Conservation (phyloP, 805 yeast genomes). For the Ogataea salicorniae region DNA sequence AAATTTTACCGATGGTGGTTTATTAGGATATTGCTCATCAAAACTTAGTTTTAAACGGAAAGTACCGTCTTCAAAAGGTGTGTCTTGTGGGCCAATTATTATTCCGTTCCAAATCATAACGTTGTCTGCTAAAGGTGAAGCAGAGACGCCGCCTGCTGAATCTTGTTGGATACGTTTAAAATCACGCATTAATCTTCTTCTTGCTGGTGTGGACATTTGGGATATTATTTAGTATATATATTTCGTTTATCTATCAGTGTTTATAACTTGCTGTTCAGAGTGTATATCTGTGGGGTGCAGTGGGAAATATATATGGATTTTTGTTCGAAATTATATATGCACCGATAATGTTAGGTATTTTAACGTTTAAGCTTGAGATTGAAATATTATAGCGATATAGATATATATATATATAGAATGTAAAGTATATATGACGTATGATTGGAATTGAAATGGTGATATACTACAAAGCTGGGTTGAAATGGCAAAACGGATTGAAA, state of each 20-base stretch:
- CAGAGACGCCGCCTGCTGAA: conserved; percentile 97
- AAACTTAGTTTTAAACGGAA: conserved; percentile 81
- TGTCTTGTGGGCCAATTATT: conserved; percentile 94
- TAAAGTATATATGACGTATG: too few species aligned
- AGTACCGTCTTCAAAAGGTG: conserved; percentile 98
- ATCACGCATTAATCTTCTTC: conserved; percentile 98
- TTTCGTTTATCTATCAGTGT: not conserved
- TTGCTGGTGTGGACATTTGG: conserved; percentile 94
- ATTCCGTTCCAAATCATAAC: conserved; percentile 99
- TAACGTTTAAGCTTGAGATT: too few species aligned
- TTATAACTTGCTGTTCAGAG: not conserved
- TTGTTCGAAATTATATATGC: too few species aligned
- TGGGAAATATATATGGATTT: too few species aligned
- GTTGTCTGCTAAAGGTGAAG: conserved; percentile 94
- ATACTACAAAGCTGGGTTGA: too few species aligned
- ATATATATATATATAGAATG: too few species aligned
- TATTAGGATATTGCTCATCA: conserved; percentile 96
- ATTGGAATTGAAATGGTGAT: too few species aligned
- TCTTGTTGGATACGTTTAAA: conserved; percentile 98
- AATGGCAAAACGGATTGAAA: too few species aligned
- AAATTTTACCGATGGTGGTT: conserved; percentile 91
- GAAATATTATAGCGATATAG: too few species aligned
- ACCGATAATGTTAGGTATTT: too few species aligned
- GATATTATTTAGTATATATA: not conserved
- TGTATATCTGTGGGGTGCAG: not conserved